These are phyloP conservation scores for Erysimum cheiranthoides DNA, from an alignment of 345 rosid genomes.

Conservation along the genomic window DNA sequence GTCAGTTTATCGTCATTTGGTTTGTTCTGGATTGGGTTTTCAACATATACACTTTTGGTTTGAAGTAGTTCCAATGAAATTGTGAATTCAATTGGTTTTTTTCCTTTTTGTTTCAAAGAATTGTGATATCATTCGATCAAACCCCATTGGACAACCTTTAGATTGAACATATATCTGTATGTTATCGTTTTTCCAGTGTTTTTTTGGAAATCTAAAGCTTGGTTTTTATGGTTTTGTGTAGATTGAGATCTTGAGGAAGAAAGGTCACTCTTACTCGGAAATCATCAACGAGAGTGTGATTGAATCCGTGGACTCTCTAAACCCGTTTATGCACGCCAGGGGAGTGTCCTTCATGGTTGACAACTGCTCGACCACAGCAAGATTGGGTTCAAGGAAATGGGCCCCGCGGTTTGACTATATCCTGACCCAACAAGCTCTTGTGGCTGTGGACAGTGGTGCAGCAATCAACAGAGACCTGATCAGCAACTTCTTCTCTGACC, in stretches of 20 bases:
- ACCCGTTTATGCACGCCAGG: conserved; percentile 97
- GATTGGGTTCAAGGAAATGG: conserved; percentile 94
- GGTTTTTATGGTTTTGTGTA: conserved; percentile 39
- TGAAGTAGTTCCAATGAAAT: neutral
- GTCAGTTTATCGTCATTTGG: neutral
- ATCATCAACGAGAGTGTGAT: conserved; percentile 93
- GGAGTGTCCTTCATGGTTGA: conserved; percentile 98
- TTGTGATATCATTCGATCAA: neutral
- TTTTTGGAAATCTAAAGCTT: conserved; percentile 7
- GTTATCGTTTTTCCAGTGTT: neutral
- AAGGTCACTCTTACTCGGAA: conserved; percentile 95
- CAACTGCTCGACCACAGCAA: conserved; percentile 93
- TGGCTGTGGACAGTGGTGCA: conserved; percentile 63
- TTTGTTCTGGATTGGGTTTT: neutral
- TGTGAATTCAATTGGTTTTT: neutral
- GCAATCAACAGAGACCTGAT: conserved; percentile 76
- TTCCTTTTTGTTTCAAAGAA: neutral
- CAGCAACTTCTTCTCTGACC: conserved; percentile 86
- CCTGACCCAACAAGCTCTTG: conserved; percentile 84
- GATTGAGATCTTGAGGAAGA: conserved; percentile 93
- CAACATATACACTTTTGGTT: neutral
- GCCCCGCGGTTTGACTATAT: conserved; percentile 89
- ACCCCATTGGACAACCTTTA: neutral
- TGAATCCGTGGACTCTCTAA: conserved; percentile 89
- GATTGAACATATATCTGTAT: neutral